These are phyloP conservation scores for Silene coronaria DNA, from an alignment of 179 eudicot genomes.

Conservation along the genomic window DNA sequence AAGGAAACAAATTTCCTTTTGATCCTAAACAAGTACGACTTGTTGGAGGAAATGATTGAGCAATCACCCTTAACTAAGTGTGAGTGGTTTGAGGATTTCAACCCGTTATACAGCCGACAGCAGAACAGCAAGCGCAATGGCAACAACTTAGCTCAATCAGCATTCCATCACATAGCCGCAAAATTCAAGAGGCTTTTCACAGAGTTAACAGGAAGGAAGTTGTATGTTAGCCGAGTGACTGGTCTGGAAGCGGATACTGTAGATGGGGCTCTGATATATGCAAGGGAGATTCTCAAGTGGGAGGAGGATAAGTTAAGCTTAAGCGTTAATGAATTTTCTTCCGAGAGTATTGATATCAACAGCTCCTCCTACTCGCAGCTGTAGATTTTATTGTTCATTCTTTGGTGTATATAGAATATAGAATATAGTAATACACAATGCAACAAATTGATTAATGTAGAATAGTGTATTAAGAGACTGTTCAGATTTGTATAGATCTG, in stretches of 20 bases:
- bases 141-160: conserved; percentile 34
- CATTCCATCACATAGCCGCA: conserved; percentile 49
- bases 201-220: conserved; percentile 44
- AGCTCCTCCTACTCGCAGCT: conserved; percentile 14
- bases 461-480: not conserved
- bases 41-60: conserved; percentile 52
- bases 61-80: conserved; percentile 41
- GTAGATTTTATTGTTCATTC: not conserved
- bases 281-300: conserved; percentile 62
- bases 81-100: conserved; percentile 63
- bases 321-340: conserved; percentile 27
- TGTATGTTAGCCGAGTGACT: conserved; percentile 48
- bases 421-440: not conserved
- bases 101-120: conserved; percentile 39
- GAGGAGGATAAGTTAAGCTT: conserved; percentile 41
- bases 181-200: conserved; percentile 52
- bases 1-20: conserved; percentile 42
- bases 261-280: conserved; percentile 48
- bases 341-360: conserved; percentile 30
- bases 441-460: not conserved
- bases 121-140: conserved; percentile 24
- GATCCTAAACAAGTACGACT: conserved; percentile 54
- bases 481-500: not conserved
- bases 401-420: conserved; percentile 5
- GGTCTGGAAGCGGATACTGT: conserved; percentile 46